Percentiles rank a stretch among this genome's conserved stretches.
These are phyloP conservation scores for Fusarium domesticum DNA, from an alignment of 2,329 filamentous ascomycete genomes.

Conservation along the genomic window DNA sequence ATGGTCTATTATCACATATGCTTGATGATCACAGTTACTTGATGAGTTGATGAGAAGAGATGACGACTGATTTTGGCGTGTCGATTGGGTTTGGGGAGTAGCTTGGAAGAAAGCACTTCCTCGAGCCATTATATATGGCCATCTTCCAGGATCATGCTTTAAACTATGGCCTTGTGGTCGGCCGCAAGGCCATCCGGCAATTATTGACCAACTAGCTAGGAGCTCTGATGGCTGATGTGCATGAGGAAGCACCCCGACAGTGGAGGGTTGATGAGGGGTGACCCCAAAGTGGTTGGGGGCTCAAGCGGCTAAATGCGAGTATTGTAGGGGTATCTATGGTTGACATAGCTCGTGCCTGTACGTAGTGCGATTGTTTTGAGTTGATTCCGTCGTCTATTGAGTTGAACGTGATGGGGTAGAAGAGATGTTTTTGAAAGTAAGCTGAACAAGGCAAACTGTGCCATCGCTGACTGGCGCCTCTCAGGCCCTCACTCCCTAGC, in stretches of 20 bases:
- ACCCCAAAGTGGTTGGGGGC: constrained; percentile 19
- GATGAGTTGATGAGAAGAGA: neutral
- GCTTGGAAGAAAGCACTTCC: constrained; percentile 7
- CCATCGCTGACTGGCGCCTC: too few species aligned
- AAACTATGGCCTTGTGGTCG: neutral
- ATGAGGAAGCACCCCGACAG: constrained; percentile 5
- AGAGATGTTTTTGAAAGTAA: too few species aligned
- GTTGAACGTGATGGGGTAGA: too few species aligned
- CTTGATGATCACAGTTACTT: constrained; percentile 1
- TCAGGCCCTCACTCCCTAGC: too few species aligned
- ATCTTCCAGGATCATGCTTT: constrained; percentile 13
- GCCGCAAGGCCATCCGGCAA: neutral
- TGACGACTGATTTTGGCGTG: neutral
- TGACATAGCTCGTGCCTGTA: neutral
- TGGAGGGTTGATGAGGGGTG: constrained; percentile 18
- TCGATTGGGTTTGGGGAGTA: neutral
- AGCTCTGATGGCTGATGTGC: neutral
- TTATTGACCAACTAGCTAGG: constrained; percentile 12
- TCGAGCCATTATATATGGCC: constrained; percentile 6
- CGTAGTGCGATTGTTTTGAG: too few species aligned
- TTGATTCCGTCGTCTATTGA: too few species aligned
- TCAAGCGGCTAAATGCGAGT: neutral
- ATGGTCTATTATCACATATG: neutral
- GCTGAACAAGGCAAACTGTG: too few species aligned
- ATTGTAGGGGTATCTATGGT: neutral